These are phyloP conservation scores for Rutstroemia sp. DNA, from an alignment of 2,329 filamentous ascomycete genomes.

Conservation along the genomic window DNA sequence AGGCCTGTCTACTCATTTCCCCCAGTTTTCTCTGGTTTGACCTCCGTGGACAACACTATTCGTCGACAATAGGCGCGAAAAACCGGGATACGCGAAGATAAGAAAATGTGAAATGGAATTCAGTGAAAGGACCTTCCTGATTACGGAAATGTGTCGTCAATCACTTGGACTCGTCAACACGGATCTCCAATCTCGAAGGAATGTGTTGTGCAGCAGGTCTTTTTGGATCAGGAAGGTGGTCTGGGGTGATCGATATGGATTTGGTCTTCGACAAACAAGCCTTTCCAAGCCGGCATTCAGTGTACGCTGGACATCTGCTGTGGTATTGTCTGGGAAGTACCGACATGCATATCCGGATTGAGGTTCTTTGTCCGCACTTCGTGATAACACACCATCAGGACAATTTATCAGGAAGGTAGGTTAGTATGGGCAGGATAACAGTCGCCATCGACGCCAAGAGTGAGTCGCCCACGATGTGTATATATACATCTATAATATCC, in stretches of 20 bases:
- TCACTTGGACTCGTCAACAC: not conserved
- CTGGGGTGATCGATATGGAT: not conserved
- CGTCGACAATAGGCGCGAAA: not conserved
- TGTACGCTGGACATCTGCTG: not conserved
- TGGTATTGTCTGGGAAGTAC: not conserved
- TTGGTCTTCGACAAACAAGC: not conserved
- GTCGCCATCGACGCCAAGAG: not conserved
- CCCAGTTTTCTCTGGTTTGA: not conserved
- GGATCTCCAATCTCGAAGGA: not conserved
- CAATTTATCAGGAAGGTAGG: constrained; percentile 7
- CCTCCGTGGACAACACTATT: not conserved
- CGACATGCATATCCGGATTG: constrained; percentile 3
- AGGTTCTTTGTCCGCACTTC: not conserved
- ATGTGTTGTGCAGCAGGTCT: not conserved
- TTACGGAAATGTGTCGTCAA: constrained; percentile 1
- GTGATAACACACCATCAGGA: not conserved
- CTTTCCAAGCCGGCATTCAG: not conserved
- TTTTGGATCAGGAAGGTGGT: constrained; percentile 5
- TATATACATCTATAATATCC: constrained; percentile 5
- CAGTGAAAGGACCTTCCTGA: constrained; percentile 1
- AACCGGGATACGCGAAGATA: constrained; percentile 2
- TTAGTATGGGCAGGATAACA: not conserved
- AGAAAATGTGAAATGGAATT: not conserved
- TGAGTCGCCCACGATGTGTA: not conserved
- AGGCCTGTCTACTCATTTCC: not conserved